A percentile compares a stretch with the other conserved stretches of the same genome.
phyloP scores from a whole-genome alignment of 2,329 filamentous ascomycete species.

The Calonectria multiphialidica region DNA sequence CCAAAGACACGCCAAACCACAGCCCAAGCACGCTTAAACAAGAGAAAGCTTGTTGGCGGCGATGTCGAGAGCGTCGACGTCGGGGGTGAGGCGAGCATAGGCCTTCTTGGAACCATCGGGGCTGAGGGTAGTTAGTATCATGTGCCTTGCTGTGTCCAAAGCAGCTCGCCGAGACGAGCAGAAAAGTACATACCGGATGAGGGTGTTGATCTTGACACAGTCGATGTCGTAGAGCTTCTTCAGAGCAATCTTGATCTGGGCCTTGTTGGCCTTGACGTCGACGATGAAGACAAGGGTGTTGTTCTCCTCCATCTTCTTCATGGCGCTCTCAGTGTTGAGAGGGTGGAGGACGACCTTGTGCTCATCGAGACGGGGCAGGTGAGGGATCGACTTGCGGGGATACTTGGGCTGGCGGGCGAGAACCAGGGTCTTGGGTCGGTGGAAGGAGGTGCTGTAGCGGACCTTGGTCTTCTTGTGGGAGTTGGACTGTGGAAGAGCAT shows the following conservation, averaged over 20 bases:
- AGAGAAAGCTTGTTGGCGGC: conserved; percentile 98
- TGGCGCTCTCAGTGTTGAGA: conserved; percentile 99
- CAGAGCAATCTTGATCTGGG: conserved; percentile 96
- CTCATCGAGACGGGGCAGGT: conserved; percentile 92
- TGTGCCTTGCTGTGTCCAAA: background rate
- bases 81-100: conserved; percentile 92
- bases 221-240: conserved; percentile 99
- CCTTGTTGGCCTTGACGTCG: conserved; percentile 98
- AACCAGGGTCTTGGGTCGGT: conserved; percentile 95
- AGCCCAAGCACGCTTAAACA: conserved; percentile 74
- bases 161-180: background rate
- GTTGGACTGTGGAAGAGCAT: conserved; percentile 55
- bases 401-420: conserved; percentile 94
- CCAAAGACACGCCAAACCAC: conserved; percentile 51
- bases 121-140: conserved; percentile 58
- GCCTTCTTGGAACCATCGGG: conserved; percentile 99
- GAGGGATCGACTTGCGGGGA: conserved; percentile 93
- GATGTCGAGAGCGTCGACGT: conserved; percentile 99
- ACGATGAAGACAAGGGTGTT: conserved; percentile 99
- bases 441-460: conserved; percentile 93
- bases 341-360: conserved; percentile 98
- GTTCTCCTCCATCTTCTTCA: conserved; percentile 99
- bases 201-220: conserved; percentile 98
- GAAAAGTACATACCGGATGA: conserved; percentile 80
- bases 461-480: conserved; percentile 92